Base-by-base conservation (phyloP, 176 grass and related monocot species). In the sorghum (Sorghum bicolor) region DNA sequence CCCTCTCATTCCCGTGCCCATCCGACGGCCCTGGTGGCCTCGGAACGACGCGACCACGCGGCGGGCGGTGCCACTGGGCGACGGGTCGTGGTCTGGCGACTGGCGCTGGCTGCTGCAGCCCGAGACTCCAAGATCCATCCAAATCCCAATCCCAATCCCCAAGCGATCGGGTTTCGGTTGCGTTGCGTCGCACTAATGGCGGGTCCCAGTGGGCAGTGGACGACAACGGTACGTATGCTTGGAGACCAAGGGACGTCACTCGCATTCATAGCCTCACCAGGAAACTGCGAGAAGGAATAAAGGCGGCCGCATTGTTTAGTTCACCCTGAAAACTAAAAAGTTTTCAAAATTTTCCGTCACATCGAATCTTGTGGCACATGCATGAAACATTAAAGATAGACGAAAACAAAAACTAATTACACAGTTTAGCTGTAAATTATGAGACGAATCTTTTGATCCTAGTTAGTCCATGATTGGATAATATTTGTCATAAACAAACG, bases 201-300 rank as follows among this genome's bases (percentile, higher is more conserved):
- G 45, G 78, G 78, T 52, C 63, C 78, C 63, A 58, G 53, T 0
- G 19, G 52, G 1, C 20, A 22, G 52, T 41, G 32, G 64, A 69
- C 22, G 64, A 69, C 22, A 67, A 15, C 6, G 44, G 78, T 69
- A 36, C 31, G 78, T 80, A 53, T 69, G 78, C 78, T 52, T 69
- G 20, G 22, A 69, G 64, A 2, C 31, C 64, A 80, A 68, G 64
- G 64, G 78, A 81, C 78, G 78, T 81, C 78, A 69, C 78, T 80
- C 64, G 78, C 78, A 55, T 81, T 80, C 78, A 38, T 80, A 80
- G 43, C 64, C 14, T 80, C 64, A 26, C 47, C 78, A 26, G 12
- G 31, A 53, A 68, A 34, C 44, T 1, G 64, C 22, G 30, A 37
- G 64, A 25, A 36, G 19, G 15, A 67, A 24, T 52, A n/a, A 67